Evolutionary conservation across 164 flowering plant genomes (phyloP), one percentile per base, ranked within the genome.

Genomic region (Annona cherimola): DNA sequence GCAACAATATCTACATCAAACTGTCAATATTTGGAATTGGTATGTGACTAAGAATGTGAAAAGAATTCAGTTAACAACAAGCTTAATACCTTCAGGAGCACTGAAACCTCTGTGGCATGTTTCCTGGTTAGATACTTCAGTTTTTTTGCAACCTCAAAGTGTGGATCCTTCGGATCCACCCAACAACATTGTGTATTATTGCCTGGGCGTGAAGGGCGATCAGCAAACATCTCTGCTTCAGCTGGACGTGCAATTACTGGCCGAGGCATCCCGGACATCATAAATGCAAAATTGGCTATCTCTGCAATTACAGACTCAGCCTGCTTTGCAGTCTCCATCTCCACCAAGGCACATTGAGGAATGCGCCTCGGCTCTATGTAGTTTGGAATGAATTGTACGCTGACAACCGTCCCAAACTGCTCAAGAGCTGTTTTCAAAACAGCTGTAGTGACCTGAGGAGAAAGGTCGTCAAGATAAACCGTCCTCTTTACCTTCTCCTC

Each of bases 181-280:
- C 98, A 92, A 4, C 77, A 77, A 63, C 70, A 79, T 0, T 55
- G 41, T 41, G 84, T 81, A 70, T 61, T 79, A 61, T 86, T 78
- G 4, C 86, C 89, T 46, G 95, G 95, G 76, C 77, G 85, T 50
- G 2, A 42, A 0, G 98, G 97, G 35, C 87, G 86, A 66, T 90
- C 90, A 61, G 65, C 77, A 72, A 89, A 94, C 94, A 90, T 92
- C 71, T 81, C 86, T 0, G 26, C 26, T 42, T 75, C 76, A 41
- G 98, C 94, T 72, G 79, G 67, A 41, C 79, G 78, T 40, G 85
- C 92, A 74, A 89, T 88, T 40, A 87, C 92, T 44, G 97, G 96
- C 84, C 94, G 83, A 4, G 97, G 98, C 93, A 90, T 89, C 61
- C 97, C 98, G 42, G 75, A 80, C 45, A 92, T 81, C 98, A 92